Percentiles rank a stretch among this genome's conserved stretches.
Conservation (phyloP, 2,329 filamentous ascomycete genomes). For the Capronia coronata region DNA sequence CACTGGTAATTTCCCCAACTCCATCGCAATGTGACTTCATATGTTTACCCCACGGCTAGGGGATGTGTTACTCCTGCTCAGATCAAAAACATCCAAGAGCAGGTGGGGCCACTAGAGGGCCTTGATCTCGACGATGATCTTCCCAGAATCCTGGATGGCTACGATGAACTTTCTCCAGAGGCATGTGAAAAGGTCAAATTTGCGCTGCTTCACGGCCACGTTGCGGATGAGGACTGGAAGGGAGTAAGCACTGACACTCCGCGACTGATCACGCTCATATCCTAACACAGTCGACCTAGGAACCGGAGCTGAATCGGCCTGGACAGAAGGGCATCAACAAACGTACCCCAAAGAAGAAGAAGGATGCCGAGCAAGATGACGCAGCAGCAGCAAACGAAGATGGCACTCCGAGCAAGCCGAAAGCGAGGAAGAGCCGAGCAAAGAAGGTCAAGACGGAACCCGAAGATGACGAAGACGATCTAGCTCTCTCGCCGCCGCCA, state of each 20-base stretch:
- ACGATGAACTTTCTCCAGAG: slow-evolving; percentile 65
- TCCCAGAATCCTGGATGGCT: slow-evolving; percentile 68
- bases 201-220: slow-evolving; percentile 69
- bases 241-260: slow-evolving; percentile 55
- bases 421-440: slow-evolving; percentile 19
- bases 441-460: slow-evolving; percentile 32
- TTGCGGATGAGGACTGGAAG: slow-evolving; percentile 80
- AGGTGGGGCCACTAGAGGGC: slow-evolving; percentile 44
- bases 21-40: background rate
- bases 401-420: slow-evolving; percentile 21
- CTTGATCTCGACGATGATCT: slow-evolving; percentile 41
- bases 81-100: slow-evolving; percentile 58
- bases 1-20: slow-evolving; percentile 64
- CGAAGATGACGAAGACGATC: slow-evolving; percentile 28
- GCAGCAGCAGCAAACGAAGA: slow-evolving; percentile 23
- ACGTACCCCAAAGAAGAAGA: slow-evolving; percentile 31
- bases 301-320: slow-evolving; percentile 65
- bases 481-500: slow-evolving; percentile 7
- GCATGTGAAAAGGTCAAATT: slow-evolving; percentile 65
- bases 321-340: slow-evolving; percentile 59
- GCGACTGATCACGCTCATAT: background rate
- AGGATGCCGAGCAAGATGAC: slow-evolving; percentile 32
- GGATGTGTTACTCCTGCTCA: slow-evolving; percentile 78
- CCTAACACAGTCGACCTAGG: slow-evolving; percentile 45
- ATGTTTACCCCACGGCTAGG: slow-evolving; percentile 46